Base-by-base conservation (phyloP, 352 stramenopile genomes). In the Phytophthora pluvialis region DNA sequence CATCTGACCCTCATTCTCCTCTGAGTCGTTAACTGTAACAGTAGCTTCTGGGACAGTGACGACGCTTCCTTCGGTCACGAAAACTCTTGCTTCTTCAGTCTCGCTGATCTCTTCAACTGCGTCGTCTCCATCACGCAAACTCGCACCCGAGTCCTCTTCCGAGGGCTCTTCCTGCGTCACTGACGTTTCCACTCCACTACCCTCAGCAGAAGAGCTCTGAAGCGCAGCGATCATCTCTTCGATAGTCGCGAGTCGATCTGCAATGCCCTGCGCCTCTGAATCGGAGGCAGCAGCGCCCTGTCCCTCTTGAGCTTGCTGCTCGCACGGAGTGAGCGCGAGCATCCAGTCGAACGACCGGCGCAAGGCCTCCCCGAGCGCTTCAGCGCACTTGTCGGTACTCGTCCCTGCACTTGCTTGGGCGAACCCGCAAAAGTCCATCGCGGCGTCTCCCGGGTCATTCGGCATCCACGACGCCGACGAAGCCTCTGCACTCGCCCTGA, bases 361-460 rank as follows among this genome's bases (percentile, higher is more conserved):
- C 5, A 89, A 51, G 5, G 67, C 58, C 0, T 47, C 51, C 3
- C 38, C 58, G 0, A 87, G 48, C 3, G 61, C 47, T n/a, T 25
- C 16, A 31, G 53, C 21, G 8, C 78, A 86, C 2, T 60, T 25
- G 0, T 47, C 35, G 16, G 5, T 42, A 13, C 6, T 29, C 6
- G 15, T 18, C 25, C 38, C 25, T 11, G 28, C 18, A 0, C 47
- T 60, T 0, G 21, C 15, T 2, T 57, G 47, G 10, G 72, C 50
- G 36, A 88, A 82, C 38, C 25, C 38, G 49, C 78, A 90, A 8
- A 86, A 64, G 18, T 83, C 78, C 0, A 49, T 61, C 7, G 81
- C 77, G 12, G 87, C 75, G 60, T 83, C 72, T 32, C 42, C 18
- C 0, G 74, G 33, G 2, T 67, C 54, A 40, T 88, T 82, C 18